Conservation (phyloP, 73 alveolate species). For the Stentor roeselii region DNA sequence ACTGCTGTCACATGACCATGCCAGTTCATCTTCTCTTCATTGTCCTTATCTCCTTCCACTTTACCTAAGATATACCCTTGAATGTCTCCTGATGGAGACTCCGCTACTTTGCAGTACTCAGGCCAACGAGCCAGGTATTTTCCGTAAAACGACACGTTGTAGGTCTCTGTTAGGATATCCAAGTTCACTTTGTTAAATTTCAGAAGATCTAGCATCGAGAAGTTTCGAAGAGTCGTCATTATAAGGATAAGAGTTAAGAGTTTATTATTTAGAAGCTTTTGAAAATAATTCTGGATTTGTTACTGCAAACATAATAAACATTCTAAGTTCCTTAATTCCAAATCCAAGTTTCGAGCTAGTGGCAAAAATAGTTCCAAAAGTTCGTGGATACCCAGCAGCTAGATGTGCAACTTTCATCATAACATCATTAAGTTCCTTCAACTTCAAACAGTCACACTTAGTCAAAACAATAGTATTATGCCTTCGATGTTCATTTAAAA, state of each 20-base stretch:
- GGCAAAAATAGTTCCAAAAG: not conserved
- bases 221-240: conserved; percentile 60
- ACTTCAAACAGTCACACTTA: conserved; percentile 34
- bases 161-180: conserved; percentile 92
- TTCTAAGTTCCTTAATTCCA: conserved; percentile 22
- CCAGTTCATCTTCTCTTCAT: conserved; percentile 89
- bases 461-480: conserved; percentile 48
- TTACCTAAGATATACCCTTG: conserved; percentile 95
- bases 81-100: conserved; percentile 79
- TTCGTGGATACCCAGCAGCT: not conserved
- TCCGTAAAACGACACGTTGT: conserved; percentile 90
- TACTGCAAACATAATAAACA: no score
- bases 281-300: no score
- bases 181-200: conserved; percentile 92
- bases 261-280: no score
- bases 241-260: no score
- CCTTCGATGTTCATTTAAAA: conserved; percentile 19
- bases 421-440: not conserved
- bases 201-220: conserved; percentile 87
- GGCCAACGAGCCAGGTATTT: conserved; percentile 90
- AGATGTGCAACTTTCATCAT: not conserved
- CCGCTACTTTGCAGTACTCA: conserved; percentile 88
- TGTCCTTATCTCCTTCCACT: conserved; percentile 93
- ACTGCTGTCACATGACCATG: conserved; percentile 99
- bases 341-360: not conserved